Conservation (phyloP, 208 protist species). For the Acanthamoeba triangularis region DNA sequence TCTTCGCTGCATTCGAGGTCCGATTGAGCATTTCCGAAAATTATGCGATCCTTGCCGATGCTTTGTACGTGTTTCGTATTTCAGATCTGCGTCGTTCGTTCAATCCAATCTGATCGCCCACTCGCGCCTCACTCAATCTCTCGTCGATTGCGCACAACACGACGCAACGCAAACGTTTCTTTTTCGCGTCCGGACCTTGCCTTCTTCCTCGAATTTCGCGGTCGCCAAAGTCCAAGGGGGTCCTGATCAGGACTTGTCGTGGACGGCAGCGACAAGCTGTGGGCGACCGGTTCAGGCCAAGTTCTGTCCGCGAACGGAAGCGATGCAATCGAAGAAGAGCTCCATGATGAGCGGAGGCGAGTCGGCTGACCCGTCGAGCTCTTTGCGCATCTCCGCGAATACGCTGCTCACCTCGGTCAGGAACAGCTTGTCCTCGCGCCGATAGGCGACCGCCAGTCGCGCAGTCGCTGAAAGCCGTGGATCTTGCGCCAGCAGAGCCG, state of each 20-base stretch:
- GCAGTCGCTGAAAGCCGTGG: background rate
- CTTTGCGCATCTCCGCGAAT: background rate
- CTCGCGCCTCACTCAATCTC: background rate
- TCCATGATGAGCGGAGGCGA: constrained; percentile 1
- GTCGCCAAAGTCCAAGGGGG: too few species aligned
- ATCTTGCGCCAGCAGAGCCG: background rate
- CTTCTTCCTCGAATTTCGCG: background rate
- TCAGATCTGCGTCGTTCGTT: background rate
- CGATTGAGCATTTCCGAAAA: constrained; percentile 16
- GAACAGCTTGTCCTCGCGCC: constrained; percentile 39
- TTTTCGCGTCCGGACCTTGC: background rate
- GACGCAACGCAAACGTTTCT: background rate
- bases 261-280: background rate
- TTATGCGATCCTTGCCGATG: background rate
- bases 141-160: background rate
- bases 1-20: constrained; percentile 16
- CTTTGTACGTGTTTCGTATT: background rate
- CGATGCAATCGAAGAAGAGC: constrained; percentile 35
- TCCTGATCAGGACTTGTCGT: background rate
- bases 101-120: too few species aligned
- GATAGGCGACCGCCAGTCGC: background rate
- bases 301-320: background rate
- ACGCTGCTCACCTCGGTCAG: background rate
- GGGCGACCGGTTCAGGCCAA: background rate
- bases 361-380: background rate